Conservation (phyloP, 2,329 filamentous ascomycete genomes). For the Allantophomopsis cytisporea region DNA sequence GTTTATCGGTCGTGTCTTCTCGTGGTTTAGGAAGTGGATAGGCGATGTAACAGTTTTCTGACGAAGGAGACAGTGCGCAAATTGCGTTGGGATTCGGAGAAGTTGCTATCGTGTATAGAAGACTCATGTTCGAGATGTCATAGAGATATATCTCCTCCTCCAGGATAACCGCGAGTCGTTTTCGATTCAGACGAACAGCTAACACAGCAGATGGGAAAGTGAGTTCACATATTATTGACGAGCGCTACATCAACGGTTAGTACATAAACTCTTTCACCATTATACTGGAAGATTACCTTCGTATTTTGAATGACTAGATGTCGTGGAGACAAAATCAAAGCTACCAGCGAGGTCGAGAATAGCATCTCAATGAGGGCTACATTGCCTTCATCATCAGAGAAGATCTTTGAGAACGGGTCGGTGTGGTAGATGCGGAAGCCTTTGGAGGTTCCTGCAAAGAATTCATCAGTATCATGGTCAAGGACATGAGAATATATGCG, state of each 20-base stretch:
- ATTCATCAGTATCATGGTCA: slow-evolving; percentile 1
- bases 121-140: slow-evolving; percentile 96
- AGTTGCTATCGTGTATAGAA: slow-evolving; percentile 83
- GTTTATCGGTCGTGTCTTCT: slow-evolving; percentile 38
- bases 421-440: slow-evolving; percentile 96
- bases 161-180: slow-evolving; percentile 81
- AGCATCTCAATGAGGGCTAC: slow-evolving; percentile 97
- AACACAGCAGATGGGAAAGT: slow-evolving; percentile 96
- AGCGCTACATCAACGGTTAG: slow-evolving; percentile 29
- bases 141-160: slow-evolving; percentile 97
- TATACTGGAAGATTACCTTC: slow-evolving; percentile 45
- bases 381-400: slow-evolving; percentile 87
- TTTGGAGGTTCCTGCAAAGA: slow-evolving; percentile 62
- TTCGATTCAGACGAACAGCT: slow-evolving; percentile 86
- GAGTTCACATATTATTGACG: slow-evolving; percentile 90
- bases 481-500: neutral
- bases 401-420: slow-evolving; percentile 89
- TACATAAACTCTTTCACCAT: neutral
- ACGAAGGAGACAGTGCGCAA: slow-evolving; percentile 84
- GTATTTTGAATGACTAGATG: slow-evolving; percentile 96
- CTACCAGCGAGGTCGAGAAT: slow-evolving; percentile 93
- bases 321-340: slow-evolving; percentile 80
- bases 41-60: slow-evolving; percentile 89
- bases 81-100: slow-evolving; percentile 88
- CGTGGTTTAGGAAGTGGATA: slow-evolving; percentile 74